Base-by-base conservation (phyloP, 192 early-diverging fungal species). In the Mycoemilia scoparia region DNA sequence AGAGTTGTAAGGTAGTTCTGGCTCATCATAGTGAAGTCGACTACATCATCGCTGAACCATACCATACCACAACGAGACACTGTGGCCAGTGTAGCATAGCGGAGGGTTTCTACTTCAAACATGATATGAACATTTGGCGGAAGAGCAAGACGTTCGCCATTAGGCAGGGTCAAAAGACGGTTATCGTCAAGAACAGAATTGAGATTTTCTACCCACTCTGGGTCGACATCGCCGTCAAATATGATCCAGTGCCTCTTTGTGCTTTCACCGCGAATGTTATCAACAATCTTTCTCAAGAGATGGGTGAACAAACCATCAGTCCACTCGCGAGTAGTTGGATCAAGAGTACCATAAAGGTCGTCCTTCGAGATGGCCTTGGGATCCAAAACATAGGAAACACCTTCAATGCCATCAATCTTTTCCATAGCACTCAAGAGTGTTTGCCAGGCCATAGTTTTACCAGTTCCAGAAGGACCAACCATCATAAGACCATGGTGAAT, bases 41-140 rank as follows among this genome's bases (percentile, higher is more conserved):
- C 77, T 0, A 93, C 80, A 46, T 84, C 82, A 35, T 83, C 82
- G 52, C 80, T 82, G 54, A 96, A 97, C 93, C 91, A 99, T 26
- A 99, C 87, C 96, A 99, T 99, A 52, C 96, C 96, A 57, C 96
- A 99, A 24, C 96, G 86, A 65, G 77, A 82, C 21, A 99, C 89
- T 1, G 96, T 99, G 27, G 96, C 96, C 15, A 89, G 67, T 3
- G 96, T 99, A 8, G 96, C 96, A 37, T 97, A 91, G 36, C 83
- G 78, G 36, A 99, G 63, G n/a, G 81, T 89, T 42, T 99, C 93
- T 13, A 97, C 96, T 60, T 99, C 96, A 49, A 99, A 99, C 84
- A 99, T 79, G 26, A 99, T 84, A 22, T 91, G 76, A 21, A 97
- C 93, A 49, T 96, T 99, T 11, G 77, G 67, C 12, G 92, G 92